These are phyloP conservation scores for Litsea cubeba DNA, from an alignment of 164 flowering plant genomes.

Conservation along the genomic window DNA sequence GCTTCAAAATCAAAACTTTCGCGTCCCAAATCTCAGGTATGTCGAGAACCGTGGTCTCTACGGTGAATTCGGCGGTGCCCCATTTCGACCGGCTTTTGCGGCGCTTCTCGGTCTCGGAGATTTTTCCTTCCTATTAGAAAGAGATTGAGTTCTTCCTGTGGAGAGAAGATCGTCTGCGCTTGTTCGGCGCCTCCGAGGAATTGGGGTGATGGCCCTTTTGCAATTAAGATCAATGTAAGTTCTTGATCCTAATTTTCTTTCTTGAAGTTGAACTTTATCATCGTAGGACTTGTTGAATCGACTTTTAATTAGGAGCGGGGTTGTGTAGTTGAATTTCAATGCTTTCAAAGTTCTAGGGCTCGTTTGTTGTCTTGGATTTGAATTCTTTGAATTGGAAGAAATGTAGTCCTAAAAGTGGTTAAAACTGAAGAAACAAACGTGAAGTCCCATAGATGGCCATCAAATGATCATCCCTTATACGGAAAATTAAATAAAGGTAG, in stretches of 20 bases:
- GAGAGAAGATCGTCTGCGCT: slow-evolving; percentile 40
- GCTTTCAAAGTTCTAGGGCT: background rate
- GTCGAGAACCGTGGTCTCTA: slow-evolving; percentile 11
- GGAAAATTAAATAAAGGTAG: too few relatives aligned
- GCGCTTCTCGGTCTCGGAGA: slow-evolving; percentile 14
- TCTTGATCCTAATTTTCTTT: background rate
- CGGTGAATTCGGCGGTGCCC: slow-evolving; percentile 17
- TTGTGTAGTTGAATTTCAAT: background rate
- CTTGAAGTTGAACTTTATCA: background rate
- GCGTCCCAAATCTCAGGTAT: slow-evolving; percentile 1
- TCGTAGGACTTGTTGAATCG: background rate
- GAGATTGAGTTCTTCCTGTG: slow-evolving; percentile 4
- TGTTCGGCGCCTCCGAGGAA: slow-evolving; percentile 50
- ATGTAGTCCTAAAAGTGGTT: too few relatives aligned
- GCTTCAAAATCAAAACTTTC: slow-evolving; percentile 4
- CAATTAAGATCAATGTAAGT: slow-evolving; percentile 17
- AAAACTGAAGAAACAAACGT: too few relatives aligned
- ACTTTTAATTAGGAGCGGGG: background rate
- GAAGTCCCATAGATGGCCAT: too few relatives aligned
- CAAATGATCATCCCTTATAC: too few relatives aligned
- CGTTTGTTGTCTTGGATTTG: background rate
- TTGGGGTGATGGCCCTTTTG: slow-evolving; percentile 19
- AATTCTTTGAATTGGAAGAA: too few relatives aligned
- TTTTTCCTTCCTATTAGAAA: slow-evolving; percentile 5
- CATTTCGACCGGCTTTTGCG: slow-evolving; percentile 7